phyloP scores from a whole-genome alignment of 2,329 filamentous ascomycete genomes.

The Sphaerostilbella broomeana region DNA sequence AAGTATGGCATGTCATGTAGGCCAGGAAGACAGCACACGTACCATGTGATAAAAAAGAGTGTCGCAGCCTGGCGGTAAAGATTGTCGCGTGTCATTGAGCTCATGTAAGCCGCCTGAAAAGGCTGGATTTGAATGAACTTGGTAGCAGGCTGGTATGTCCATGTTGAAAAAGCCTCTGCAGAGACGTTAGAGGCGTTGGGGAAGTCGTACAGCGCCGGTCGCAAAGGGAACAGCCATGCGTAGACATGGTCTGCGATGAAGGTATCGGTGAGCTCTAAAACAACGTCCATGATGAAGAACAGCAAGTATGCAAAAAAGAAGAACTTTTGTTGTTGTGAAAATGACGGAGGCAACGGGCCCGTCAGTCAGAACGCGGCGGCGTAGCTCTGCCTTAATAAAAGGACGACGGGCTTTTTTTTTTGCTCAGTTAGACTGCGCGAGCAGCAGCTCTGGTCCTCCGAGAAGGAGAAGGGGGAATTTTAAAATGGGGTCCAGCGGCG shows the following conservation, averaged over 20 bases:
- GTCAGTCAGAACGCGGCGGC: too few relatives aligned
- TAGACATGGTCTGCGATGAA: constrained; percentile 76
- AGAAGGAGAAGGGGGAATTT: too few relatives aligned
- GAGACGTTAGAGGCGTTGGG: constrained; percentile 49
- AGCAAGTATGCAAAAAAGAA: too few relatives aligned
- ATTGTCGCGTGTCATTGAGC: constrained; percentile 71
- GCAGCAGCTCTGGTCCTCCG: too few relatives aligned
- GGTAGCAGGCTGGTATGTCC: constrained; percentile 68
- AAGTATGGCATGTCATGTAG: not conserved
- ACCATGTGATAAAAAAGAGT: constrained; percentile 85
- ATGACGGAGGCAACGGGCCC: too few relatives aligned
- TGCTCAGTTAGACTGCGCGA: too few relatives aligned
- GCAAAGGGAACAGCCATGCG: constrained; percentile 60
- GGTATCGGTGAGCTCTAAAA: constrained; percentile 79
- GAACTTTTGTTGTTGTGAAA: too few relatives aligned
- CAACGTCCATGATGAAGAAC: constrained; percentile 70
- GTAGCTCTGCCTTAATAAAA: too few relatives aligned
- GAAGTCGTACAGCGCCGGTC: constrained; percentile 46
- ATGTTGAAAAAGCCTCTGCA: constrained; percentile 49
- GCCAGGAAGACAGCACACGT: constrained; percentile 29
- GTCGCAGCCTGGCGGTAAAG: constrained; percentile 66
- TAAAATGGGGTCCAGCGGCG: too few relatives aligned
- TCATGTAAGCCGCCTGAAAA: constrained; percentile 70
- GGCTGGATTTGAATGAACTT: constrained; percentile 64
- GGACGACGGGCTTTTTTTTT: too few relatives aligned